Evolutionary conservation across 2,329 filamentous ascomycete genomes (phyloP).

Genomic region (Colletotrichum tofieldiae): DNA sequence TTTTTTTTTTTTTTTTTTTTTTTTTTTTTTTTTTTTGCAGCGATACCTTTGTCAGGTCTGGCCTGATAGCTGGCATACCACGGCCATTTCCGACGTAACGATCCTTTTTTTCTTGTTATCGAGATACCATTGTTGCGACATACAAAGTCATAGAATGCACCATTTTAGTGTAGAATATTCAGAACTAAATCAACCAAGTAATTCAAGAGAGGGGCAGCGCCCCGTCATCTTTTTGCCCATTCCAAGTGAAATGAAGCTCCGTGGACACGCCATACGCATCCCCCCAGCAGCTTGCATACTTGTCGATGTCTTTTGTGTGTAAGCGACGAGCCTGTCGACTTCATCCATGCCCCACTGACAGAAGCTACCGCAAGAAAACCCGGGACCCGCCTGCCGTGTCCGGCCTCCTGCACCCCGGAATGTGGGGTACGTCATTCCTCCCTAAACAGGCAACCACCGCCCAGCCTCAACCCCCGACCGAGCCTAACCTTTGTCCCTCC

Average conservation of each 20-base stretch:
- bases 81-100: constrained; percentile 11
- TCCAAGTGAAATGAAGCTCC: background rate
- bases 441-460: constrained; percentile 34
- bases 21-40: background rate
- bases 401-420: constrained; percentile 19
- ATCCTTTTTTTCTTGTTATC: constrained; percentile 15
- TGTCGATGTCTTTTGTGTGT: background rate
- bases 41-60: constrained; percentile 9
- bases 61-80: constrained; percentile 22
- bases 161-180: background rate
- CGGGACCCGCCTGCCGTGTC: constrained; percentile 1
- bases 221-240: no score
- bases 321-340: background rate
- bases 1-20: background rate
- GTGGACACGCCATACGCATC: background rate
- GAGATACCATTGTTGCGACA: constrained; percentile 36
- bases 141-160: background rate
- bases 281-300: background rate
- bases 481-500: constrained; percentile 10
- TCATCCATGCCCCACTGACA: background rate
- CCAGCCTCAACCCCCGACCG: constrained; percentile 9
- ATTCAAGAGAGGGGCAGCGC: background rate
- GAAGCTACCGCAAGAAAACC: background rate
- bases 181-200: background rate
- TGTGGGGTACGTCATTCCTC: constrained; percentile 39